These are phyloP conservation scores for Rhododendron griersonianum DNA, from an alignment of 148 eudicot species.

Conservation along the genomic window DNA sequence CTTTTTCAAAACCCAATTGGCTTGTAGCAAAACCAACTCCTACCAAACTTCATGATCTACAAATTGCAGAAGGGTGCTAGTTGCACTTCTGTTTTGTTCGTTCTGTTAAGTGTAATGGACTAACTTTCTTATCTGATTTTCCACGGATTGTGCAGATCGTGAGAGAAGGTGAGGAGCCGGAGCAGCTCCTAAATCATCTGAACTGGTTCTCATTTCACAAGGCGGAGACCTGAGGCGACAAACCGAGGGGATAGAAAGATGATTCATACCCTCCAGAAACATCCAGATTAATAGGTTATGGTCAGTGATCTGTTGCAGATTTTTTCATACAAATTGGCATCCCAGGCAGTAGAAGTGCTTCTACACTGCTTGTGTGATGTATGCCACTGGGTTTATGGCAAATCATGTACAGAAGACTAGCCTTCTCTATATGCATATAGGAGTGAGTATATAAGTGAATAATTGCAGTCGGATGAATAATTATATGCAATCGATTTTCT, in stretches of 20 bases:
- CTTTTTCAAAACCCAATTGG: not conserved
- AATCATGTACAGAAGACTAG: constrained; percentile 17
- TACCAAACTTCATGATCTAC: not conserved
- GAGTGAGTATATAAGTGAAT: constrained; percentile 8
- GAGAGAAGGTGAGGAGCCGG: constrained; percentile 19
- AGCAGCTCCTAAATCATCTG: constrained; percentile 12
- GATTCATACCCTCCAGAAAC: not conserved
- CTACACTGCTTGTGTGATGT: constrained; percentile 23
- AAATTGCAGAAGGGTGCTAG: not conserved
- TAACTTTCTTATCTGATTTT: not conserved
- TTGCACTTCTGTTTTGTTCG: not conserved
- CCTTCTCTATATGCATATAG: constrained; percentile 11
- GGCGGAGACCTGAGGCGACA: not conserved
- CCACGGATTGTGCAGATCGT: constrained; percentile 7
- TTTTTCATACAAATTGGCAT: constrained; percentile 11
- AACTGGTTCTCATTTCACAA: constrained; percentile 6
- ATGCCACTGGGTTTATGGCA: not conserved
- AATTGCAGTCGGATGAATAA: constrained; percentile 11
- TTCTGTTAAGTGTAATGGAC: not conserved
- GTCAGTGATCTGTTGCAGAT: not conserved
- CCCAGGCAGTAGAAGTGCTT: constrained; percentile 11
- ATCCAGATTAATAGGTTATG: not conserved
- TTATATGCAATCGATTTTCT: not conserved
- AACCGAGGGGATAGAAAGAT: not conserved
- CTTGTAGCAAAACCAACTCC: not conserved